A percentile compares a stretch with the other conserved stretches of the same genome.
Conservation (phyloP, 202 grass and related monocot species). For the Schoenoplectus triqueter region DNA sequence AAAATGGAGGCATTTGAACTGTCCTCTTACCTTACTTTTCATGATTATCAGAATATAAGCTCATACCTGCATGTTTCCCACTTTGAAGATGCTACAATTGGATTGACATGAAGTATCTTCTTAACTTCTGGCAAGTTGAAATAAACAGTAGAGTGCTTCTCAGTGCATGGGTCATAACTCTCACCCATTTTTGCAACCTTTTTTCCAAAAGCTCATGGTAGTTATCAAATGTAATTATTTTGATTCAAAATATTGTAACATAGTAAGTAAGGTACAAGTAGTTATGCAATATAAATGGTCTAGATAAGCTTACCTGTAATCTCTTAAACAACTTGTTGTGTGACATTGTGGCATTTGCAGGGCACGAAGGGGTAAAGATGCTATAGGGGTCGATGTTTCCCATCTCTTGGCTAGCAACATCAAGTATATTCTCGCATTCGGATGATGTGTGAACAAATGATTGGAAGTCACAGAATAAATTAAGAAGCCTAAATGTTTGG, state of each 20-base stretch:
- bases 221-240: constrained; percentile 14
- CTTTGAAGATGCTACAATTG: constrained; percentile 61
- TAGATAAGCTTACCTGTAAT: constrained; percentile 64
- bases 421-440: constrained; percentile 72
- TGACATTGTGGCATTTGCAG: constrained; percentile 65
- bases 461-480: constrained; percentile 81
- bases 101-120: constrained; percentile 88
- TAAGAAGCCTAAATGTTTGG: constrained; percentile 87
- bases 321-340: constrained; percentile 91
- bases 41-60: constrained; percentile 14
- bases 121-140: constrained; percentile 94
- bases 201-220: constrained; percentile 48
- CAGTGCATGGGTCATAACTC: constrained; percentile 93
- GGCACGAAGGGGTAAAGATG: constrained; percentile 95
- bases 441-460: constrained; percentile 86
- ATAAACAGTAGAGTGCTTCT: constrained; percentile 92
- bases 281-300: constrained; percentile 24
- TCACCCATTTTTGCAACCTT: constrained; percentile 70
- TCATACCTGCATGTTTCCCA: constrained; percentile 96
- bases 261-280: not conserved
- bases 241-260: constrained; percentile 43
- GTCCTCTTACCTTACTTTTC: not conserved
- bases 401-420: constrained; percentile 76
- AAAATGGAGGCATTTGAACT: not conserved
- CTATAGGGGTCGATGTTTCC: constrained; percentile 96